Base-by-base conservation (phyloP, 305 asterid genomes). In the Solanum hybrid region DNA sequence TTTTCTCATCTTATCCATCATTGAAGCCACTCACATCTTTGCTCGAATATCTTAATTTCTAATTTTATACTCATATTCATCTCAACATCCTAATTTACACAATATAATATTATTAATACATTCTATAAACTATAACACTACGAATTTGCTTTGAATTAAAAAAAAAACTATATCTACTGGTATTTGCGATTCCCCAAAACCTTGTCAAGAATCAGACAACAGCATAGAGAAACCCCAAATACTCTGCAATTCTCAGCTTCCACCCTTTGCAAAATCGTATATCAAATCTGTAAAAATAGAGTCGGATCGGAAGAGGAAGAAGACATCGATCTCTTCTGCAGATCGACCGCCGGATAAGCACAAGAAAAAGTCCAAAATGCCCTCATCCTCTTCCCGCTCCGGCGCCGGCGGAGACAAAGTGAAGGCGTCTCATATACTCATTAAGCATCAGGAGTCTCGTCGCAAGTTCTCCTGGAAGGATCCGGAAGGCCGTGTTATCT, bases 381-480 rank as follows among this genome's bases (percentile, higher is more conserved):
- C 97, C 91, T 94, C 98, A 31, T 89, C 93, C 1, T 88, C 92
- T 16, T 90, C 93, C n/a, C 92, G 96, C 35, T 89, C 92, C 7
- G 86, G 92, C 12, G 82, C 93, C 24, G 93, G 96, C 27, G 89
- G 89, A 85, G 98, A 97, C 40, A 96, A 94, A 90, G 97, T 95
- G 69, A 95, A 93, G 95, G 99, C 98, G 85, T 95, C 96, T 7
- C 98, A 97, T 89, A 95, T 97, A 77, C 95, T 96, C 88, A 96
- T 97, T 75, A 97, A 97, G 96, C 99, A 97, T 94, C 93, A 95
- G 90, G 99, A 94, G 46, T 97, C 99, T 79, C 96, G 99, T 89
- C 96, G 98, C 75, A 96, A 95, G 91, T 90, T 96, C 72, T 96
- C 98, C 89, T 97, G 99, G 99, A 97, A 96, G 96, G 99, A 97